phyloP scores from a whole-genome alignment of 352 stramenopile genomes.

The Thalassiosira livingstoniorum region DNA sequence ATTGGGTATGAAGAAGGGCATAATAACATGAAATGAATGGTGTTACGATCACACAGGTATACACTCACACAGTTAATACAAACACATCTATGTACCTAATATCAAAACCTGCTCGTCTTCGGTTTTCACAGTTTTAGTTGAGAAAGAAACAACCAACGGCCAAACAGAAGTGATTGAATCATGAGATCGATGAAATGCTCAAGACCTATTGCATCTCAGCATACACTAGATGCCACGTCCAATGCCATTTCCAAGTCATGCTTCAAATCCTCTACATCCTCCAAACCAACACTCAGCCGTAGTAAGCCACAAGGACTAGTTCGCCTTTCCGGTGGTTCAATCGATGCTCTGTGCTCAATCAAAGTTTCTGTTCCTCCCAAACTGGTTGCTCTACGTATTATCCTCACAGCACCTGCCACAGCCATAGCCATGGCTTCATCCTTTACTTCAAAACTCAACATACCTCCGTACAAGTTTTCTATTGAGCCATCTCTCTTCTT shows the following conservation, averaged over 20 bases:
- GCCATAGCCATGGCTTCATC: constrained; percentile 75
- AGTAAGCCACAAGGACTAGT: constrained; percentile 80
- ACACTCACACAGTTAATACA: too few relatives aligned
- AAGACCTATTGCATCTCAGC: neutral
- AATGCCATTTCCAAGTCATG: constrained; percentile 79
- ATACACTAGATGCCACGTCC: constrained; percentile 47
- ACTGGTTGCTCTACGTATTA: constrained; percentile 82
- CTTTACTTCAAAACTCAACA: constrained; percentile 84
- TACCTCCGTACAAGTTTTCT: constrained; percentile 72
- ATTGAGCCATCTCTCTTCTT: neutral
- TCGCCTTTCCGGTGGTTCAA: constrained; percentile 76
- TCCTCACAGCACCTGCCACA: constrained; percentile 69
- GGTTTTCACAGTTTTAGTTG: too few relatives aligned
- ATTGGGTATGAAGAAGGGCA: too few relatives aligned
- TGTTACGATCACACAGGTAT: too few relatives aligned
- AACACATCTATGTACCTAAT: too few relatives aligned
- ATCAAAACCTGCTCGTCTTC: too few relatives aligned
- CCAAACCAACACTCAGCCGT: constrained; percentile 81
- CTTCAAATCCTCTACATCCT: constrained; percentile 83
- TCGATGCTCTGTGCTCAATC: constrained; percentile 86
- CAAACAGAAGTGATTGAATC: too few relatives aligned
- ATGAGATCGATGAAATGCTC: too few relatives aligned
- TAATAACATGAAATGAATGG: too few relatives aligned
- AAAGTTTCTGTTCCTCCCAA: constrained; percentile 87
- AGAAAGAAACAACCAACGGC: too few relatives aligned